Evolutionary conservation across 2,329 filamentous ascomycete species (phyloP), one percentile per base, ranked within the genome.

Genomic region (Penicillium crustosum): DNA sequence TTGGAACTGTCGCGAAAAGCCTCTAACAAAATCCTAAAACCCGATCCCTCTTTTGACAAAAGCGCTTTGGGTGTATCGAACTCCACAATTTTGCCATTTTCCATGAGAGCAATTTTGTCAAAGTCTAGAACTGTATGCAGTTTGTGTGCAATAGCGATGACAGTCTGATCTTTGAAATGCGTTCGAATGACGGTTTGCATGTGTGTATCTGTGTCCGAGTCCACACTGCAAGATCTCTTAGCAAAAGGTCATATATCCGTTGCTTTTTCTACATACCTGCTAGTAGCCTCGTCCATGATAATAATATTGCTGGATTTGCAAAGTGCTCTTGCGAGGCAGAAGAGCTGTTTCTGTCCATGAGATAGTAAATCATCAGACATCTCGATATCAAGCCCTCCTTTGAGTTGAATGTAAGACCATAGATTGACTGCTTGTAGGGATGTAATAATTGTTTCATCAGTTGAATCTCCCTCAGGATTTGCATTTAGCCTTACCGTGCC

Each of bases 331-430:
- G 81, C 84, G 0, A 88, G 75, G 52, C 79, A 82, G 53, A 88
- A 84, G 0, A 88, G 73, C 64, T 87, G 85, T 31, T 79, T 77
- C 68, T 87, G 83, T 0, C 86, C 85, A 21, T 79, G 17, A 80
- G 73, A 51, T 70, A 73, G 12, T 76, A 64, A 38, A 74, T 7
- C 75, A 62, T 41, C 71, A 66, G 66, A 83, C 76, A 2, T 59
- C 3, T 65, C 59, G 2, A 61, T 62, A 51, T 72, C 68, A 4
- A 75, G 56, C 0, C 66, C 70, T 19, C 70, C 70, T 55, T 68
- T 67, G 7, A 59, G 60, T 33, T 66, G 42, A n/a, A 74, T 61
- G 27, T 67, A 42, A 21, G 64, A 49, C 68, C 68, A 73, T 35
- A 72, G 49, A 10, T 68, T 64, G 35, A 73, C 64, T 27, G 63